phyloP scores from a whole-genome alignment of 1,284 basidiomycete genomes.

The Papiliotrema laurentii region DNA sequence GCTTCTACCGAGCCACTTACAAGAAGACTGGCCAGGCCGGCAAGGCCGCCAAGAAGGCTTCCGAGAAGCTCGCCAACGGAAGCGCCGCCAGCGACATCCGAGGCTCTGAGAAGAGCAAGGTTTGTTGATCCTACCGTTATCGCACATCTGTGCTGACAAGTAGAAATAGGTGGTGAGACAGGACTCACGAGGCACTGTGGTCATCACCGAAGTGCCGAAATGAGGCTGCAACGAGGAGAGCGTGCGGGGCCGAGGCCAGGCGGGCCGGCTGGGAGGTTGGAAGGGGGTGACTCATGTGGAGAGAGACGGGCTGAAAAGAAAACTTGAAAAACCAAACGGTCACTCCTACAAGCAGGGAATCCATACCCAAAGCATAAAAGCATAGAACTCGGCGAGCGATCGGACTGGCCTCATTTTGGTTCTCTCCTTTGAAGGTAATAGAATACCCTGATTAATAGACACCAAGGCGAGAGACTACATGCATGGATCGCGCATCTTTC shows the following conservation, averaged over 20 bases:
- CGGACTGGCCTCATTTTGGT: too few species aligned
- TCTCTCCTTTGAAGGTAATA: too few species aligned
- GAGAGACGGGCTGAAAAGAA: too few species aligned
- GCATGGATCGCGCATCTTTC: not conserved
- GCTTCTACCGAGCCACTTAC: conserved; percentile 50
- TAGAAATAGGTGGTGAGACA: conserved; percentile 33
- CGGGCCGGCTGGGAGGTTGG: not conserved
- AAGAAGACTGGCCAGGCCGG: conserved; percentile 37
- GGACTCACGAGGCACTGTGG: conserved; percentile 22
- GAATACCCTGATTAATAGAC: too few species aligned
- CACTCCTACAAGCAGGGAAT: too few species aligned
- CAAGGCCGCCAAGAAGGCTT: conserved; percentile 24
- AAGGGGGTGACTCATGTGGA: too few species aligned
- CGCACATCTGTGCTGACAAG: conserved; percentile 14
- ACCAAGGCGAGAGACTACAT: not conserved
- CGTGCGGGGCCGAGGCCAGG: not conserved
- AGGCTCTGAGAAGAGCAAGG: conserved; percentile 17
- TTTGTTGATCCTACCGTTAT: conserved; percentile 28
- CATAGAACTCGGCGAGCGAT: too few species aligned
- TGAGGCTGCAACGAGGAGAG: not conserved
- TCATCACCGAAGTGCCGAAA: conserved; percentile 27
- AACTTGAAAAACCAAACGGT: too few species aligned
- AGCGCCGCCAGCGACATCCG: conserved; percentile 6
- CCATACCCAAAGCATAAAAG: too few species aligned
- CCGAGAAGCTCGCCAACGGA: conserved; percentile 22